Base-by-base conservation (phyloP, 345 rosid genomes). In the Toxicodendron radicans region DNA sequence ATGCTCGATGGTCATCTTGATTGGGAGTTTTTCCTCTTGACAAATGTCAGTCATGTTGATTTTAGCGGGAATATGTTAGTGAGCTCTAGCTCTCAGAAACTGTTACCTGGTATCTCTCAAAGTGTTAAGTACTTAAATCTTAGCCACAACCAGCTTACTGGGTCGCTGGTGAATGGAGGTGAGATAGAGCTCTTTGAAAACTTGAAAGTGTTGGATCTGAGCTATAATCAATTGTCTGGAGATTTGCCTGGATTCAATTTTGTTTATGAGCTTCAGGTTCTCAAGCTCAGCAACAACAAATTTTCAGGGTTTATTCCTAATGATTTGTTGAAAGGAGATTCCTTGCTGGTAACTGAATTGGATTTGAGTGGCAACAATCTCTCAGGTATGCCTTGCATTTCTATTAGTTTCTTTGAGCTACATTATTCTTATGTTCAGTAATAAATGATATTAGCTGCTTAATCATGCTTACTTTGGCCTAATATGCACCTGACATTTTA, bases 341-440 rank as follows among this genome's bases (percentile, higher is more conserved):
- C 99, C 33, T 76, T 86, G 69, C 89, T 89, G 73, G 79, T 95
- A 70, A 87, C 87, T 27, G 93, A 89, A 71, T 76, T 95, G 56
- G 99, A 93, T 82, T 86, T 95, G 81, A 95, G 99, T 76, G 88
- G 83, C 80, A 95, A 95, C 84, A 95, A 90, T 85, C 97, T 95
- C 79, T 86, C 98, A 88, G 98, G 99, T 91, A 82, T 23, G 54
- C 59, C 56, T 67, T 63, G 21, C 49, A 58, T 73, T 35, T 56
- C n/a, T 38, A 18, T 7, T 7, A 14, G 74, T 24, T 83, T 27
- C 38, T 71, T 70, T 66, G 48, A 35, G 58, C 41, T 74, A 20
- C 54, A 35, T 62, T 13, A 51, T 54, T 43, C 73, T 30, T 60
- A 48, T 45, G 53, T 71, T 61, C 16, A n/a, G 30, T 61, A 68